These are phyloP conservation scores for Alternaria solani DNA, from an alignment of 2,329 filamentous ascomycete genomes.

Conservation along the genomic window DNA sequence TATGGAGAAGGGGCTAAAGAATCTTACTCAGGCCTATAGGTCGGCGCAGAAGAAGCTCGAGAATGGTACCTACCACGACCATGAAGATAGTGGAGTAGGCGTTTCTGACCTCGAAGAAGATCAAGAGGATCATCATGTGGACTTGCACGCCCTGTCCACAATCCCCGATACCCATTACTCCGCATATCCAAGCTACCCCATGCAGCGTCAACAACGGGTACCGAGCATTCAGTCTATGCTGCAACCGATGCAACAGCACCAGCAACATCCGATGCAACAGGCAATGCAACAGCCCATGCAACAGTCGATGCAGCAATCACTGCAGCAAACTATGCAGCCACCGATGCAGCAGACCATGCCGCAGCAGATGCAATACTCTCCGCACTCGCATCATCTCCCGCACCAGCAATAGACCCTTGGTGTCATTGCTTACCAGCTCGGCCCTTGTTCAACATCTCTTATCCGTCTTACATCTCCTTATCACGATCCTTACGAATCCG, in stretches of 20 bases:
- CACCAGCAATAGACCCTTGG: slow-evolving; percentile 24
- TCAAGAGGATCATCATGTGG: slow-evolving; percentile 44
- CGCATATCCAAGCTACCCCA: slow-evolving; percentile 31
- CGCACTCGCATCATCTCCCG: slow-evolving; percentile 25
- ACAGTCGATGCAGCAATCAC: slow-evolving; percentile 14
- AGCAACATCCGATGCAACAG: slow-evolving; percentile 8
- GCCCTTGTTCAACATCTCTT: slow-evolving; percentile 22
- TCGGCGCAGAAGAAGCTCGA: slow-evolving; percentile 70
- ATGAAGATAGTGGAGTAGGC: slow-evolving; percentile 76
- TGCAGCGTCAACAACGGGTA: slow-evolving; percentile 41
- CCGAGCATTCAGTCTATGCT: slow-evolving; percentile 54
- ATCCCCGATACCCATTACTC: slow-evolving; percentile 30
- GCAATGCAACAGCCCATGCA: slow-evolving; percentile 13
- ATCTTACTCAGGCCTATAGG: slow-evolving; percentile 74
- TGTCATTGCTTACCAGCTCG: slow-evolving; percentile 18
- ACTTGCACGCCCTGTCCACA: slow-evolving; percentile 35
- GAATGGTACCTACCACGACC: slow-evolving; percentile 54
- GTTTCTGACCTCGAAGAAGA: slow-evolving; percentile 60
- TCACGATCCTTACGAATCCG: slow-evolving; percentile 29
- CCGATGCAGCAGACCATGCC: slow-evolving; percentile 6
- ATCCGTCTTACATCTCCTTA: slow-evolving; percentile 19
- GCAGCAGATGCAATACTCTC: slow-evolving; percentile 30
- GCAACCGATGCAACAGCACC: slow-evolving; percentile 19
- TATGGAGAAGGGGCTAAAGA: slow-evolving; percentile 85
- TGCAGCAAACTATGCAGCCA: slow-evolving; percentile 14